Conservation (phyloP, 2,329 filamentous ascomycete species). For the Fusarium hostae region DNA sequence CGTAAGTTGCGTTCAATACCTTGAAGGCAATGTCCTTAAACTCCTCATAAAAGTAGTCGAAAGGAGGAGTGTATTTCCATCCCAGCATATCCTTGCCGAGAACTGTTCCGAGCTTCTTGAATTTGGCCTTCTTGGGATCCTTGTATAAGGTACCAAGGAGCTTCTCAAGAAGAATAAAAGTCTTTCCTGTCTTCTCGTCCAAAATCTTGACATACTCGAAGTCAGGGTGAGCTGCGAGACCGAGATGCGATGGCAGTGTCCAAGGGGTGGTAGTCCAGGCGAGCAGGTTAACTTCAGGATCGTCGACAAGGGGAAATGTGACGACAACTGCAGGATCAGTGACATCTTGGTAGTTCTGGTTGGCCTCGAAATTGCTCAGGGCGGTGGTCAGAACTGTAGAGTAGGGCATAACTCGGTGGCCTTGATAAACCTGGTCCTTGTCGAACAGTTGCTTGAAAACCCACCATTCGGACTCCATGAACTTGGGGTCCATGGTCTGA, state of each 20-base stretch:
- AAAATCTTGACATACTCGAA: slow-evolving; percentile 90
- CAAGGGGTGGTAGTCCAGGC: slow-evolving; percentile 92
- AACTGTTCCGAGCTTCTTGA: slow-evolving; percentile 81
- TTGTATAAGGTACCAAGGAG: slow-evolving; percentile 88
- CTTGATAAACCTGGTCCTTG: slow-evolving; percentile 89
- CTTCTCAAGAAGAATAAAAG: slow-evolving; percentile 86
- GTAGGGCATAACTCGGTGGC: slow-evolving; percentile 93
- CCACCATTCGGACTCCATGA: slow-evolving; percentile 98
- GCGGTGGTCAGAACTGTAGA: slow-evolving; percentile 90
- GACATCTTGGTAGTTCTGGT: slow-evolving; percentile 94
- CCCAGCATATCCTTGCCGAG: slow-evolving; percentile 87
- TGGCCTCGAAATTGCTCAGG: slow-evolving; percentile 91
- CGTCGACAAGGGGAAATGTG: slow-evolving; percentile 83
- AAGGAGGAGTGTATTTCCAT: slow-evolving; percentile 89
- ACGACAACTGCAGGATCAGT: slow-evolving; percentile 92
- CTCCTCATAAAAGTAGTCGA: slow-evolving; percentile 88
- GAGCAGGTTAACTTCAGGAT: slow-evolving; percentile 78
- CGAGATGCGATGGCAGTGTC: slow-evolving; percentile 86
- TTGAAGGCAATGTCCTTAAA: slow-evolving; percentile 88
- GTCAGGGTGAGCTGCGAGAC: slow-evolving; percentile 80
- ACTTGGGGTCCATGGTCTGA: slow-evolving; percentile 90
- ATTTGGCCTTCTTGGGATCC: slow-evolving; percentile 95
- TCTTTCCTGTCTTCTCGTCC: slow-evolving; percentile 83
- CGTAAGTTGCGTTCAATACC: slow-evolving; percentile 85
- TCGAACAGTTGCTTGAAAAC: slow-evolving; percentile 94